Base-by-base conservation (phyloP, 305 asterid species). In the Coffea humblotiana region DNA sequence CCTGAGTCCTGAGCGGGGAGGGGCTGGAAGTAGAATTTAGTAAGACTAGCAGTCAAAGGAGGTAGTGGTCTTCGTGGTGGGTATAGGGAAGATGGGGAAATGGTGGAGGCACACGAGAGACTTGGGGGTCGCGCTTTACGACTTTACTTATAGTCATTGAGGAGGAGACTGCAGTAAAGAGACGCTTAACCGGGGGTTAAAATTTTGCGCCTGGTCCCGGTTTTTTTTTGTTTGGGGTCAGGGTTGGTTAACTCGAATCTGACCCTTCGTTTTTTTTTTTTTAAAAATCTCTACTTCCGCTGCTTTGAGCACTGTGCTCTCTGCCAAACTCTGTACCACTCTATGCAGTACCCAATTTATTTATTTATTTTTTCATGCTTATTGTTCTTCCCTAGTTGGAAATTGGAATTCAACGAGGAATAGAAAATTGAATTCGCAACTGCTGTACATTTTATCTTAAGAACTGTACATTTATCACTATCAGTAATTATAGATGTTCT, bases 201-300 rank as follows among this genome's bases (percentile, higher is more conserved):
- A 51, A 37, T 73, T 51, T 32, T 37, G 16, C 25, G 68, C 48
- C 32, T 19, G 21, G 56, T 65, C 74, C 54, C 32, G 80, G 80
- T 29, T 3, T 37, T 37, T 37, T 37, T 4, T 37, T 37, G 5
- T 2, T 37, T 4, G 3, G 43, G 43, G 43, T 37, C 43, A 3
- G 43, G 43, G 43, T 37, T 37, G 43, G 5, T 83, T 70, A 79
- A 75, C 70, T 69, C 80, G 86, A 83, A 83, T 83, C 61, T 77
- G 74, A 49, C 37, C 49, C 65, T 56, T 64, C 58, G 37, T 70
- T n/a, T 35, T 72, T 48, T 29, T 0, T 29, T 29, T 29, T 29
- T 29, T 29, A 29, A 29, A 29, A 29, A 61, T 23, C n/a, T 25
- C 43, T 4, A 37, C 43, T 37, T 52, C 63, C 68, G 40, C 21